A percentile compares a stretch with the other conserved stretches of the same genome.
phyloP scores from a whole-genome alignment of 176 grass and related monocot species.

The Saccharum officinarum region DNA sequence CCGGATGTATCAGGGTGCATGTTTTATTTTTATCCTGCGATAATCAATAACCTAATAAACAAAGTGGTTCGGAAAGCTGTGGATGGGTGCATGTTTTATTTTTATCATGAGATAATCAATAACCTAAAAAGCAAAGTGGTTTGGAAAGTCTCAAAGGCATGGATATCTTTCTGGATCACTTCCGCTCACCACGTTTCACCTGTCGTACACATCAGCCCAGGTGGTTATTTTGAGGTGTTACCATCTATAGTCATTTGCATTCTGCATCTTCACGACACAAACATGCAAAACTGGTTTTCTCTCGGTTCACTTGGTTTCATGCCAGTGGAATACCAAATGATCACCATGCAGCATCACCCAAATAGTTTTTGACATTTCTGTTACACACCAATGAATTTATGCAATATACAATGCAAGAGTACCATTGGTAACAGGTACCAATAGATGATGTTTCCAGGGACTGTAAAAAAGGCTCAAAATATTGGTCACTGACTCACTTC shows the following conservation, averaged over 20 bases:
- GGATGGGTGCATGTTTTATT: not conserved
- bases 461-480: not conserved
- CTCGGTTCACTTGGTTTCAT: not conserved
- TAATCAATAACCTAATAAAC: not conserved
- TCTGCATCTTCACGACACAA: not conserved
- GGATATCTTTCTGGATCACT: not conserved
- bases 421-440: not conserved
- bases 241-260: not conserved
- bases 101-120: slow-evolving; percentile 3
- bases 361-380: not conserved
- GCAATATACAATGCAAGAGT: not conserved
- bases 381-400: not conserved
- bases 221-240: not conserved
- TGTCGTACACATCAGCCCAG: not conserved
- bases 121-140: not conserved
- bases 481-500: not conserved
- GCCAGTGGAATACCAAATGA: not conserved
- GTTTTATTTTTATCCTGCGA: not conserved
- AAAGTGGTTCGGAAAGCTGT: not conserved
- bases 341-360: not conserved
- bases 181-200: not conserved
- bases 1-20: too few relatives aligned
- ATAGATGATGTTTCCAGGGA: not conserved
- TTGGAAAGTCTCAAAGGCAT: not conserved
- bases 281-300: too few relatives aligned